These are phyloP conservation scores for Picochlorum sp. DNA, from an alignment of 139 green algal genomes.

Conservation along the genomic window DNA sequence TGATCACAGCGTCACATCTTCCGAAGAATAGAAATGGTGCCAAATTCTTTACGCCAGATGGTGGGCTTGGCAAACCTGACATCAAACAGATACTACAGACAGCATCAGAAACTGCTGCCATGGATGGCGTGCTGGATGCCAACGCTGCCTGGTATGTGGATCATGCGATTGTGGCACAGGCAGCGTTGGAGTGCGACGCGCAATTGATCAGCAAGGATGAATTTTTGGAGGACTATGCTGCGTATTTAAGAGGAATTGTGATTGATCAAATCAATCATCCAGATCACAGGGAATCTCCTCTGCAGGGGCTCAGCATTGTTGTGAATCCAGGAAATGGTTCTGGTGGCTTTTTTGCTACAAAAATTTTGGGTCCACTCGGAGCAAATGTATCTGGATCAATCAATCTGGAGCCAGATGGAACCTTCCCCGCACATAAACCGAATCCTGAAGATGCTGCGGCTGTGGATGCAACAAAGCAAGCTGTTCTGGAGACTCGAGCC, in stretches of 20 bases:
- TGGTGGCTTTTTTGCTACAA: conserved; percentile 78
- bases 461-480: conserved; percentile 36
- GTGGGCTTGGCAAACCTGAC: conserved; percentile 69
- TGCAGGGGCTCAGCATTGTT: conserved; percentile 53
- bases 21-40: conserved; percentile 79
- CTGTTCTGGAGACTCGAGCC: conserved; percentile 37
- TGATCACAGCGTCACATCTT: conserved; percentile 84
- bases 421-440: conserved; percentile 89
- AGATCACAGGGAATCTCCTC: conserved; percentile 39
- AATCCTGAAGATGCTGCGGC: conserved; percentile 91
- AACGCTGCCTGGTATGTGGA: conserved; percentile 19
- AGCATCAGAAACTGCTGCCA: conserved; percentile 23
- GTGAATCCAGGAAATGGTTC: conserved; percentile 69
- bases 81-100: conserved; percentile 64
- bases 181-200: conserved; percentile 18
- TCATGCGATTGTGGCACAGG: conserved; percentile 31
- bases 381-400: conserved; percentile 70
- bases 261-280: conserved; percentile 42
- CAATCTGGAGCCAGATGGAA: conserved; percentile 88
- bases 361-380: conserved; percentile 83
- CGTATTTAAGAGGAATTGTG: conserved; percentile 59
- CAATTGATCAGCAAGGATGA: conserved; percentile 21
- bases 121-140: conserved; percentile 4
- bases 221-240: conserved; percentile 52
- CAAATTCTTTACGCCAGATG: conserved; percentile 69